phyloP scores from a whole-genome alignment of 176 grass and related monocot species.

The Pontederia paniculata region DNA sequence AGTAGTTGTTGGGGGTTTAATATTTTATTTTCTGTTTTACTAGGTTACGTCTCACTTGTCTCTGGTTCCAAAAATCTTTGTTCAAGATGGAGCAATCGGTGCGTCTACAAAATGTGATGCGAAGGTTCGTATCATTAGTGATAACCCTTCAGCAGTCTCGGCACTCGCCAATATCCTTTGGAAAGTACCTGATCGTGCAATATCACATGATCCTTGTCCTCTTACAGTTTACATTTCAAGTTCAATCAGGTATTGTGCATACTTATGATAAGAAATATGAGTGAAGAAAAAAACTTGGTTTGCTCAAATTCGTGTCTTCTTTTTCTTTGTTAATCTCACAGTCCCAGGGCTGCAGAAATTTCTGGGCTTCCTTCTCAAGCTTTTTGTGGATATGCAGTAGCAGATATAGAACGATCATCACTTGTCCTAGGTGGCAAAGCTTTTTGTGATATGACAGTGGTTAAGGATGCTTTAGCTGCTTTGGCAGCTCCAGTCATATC shows the following conservation, averaged over 20 bases:
- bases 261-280: neutral
- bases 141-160: constrained; percentile 54
- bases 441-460: constrained; percentile 36
- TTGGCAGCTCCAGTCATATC: constrained; percentile 63
- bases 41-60: constrained; percentile 86
- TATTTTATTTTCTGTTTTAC: constrained; percentile 11
- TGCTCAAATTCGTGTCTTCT: neutral
- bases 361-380: constrained; percentile 41
- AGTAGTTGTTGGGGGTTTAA: constrained; percentile 2
- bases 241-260: constrained; percentile 69
- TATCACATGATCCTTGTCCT: constrained; percentile 85
- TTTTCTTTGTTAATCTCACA: constrained; percentile 28
- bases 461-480: constrained; percentile 64
- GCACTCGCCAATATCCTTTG: constrained; percentile 50
- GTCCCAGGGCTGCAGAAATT: constrained; percentile 49
- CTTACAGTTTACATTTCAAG: constrained; percentile 76
- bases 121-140: constrained; percentile 83
- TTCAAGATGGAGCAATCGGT: constrained; percentile 76
- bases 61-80: constrained; percentile 51
- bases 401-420: constrained; percentile 64
- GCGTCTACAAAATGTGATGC: constrained; percentile 54
- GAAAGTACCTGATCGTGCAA: constrained; percentile 48
- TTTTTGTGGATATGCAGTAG: constrained; percentile 57
- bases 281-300: neutral
- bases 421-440: constrained; percentile 85